Base-by-base conservation (phyloP, 768 basidiomycete genomes). In the Mycena metata region DNA sequence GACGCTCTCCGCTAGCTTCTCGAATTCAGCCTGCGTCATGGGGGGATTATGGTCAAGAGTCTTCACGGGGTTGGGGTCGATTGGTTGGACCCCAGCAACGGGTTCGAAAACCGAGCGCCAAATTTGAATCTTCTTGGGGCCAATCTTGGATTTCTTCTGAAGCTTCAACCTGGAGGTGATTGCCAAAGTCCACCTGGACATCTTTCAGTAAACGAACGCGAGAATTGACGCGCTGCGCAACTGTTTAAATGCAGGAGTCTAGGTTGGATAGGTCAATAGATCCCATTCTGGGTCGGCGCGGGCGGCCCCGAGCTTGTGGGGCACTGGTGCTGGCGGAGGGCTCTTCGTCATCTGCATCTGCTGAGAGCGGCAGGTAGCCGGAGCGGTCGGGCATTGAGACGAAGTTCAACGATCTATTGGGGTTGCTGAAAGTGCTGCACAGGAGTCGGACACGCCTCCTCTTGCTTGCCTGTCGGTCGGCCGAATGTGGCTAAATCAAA, bases 131-230 rank as follows among this genome's bases (percentile, higher is more conserved):
- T 85, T 90, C 75, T 85, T 86, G 46, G 89, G 84, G 64, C 88
- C 88, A 45, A 88, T 84, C 17, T 83, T 83, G 72, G 87, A 88
- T 83, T 90, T 91, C 75, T 90, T 93, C 83, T 92, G 93, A 64
- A 91, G 87, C 72, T 91, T 92, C 58, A 96, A 88, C 79, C 92
- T 93, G 80, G 94, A 90, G 1, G 94, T 91, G 72, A 96, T 95
- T 60, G 91, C 91, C 73, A 92, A 89, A 15, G 94, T 95, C 94
- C 94, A 96, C n/a, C n/a, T n/a, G n/a, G n/a, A n/a, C n/a, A n/a
- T n/a, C n/a, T n/a, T n/a, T n/a, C n/a, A n/a, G n/a, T n/a, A n/a
- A n/a, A n/a, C n/a, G n/a, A n/a, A n/a, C n/a, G n/a, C n/a, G n/a
- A n/a, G n/a, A n/a, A n/a, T n/a, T n/a, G n/a, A n/a, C n/a, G n/a